These are phyloP conservation scores for Tetraselmis striata DNA, from an alignment of 139 green algal genomes.

Conservation along the genomic window DNA sequence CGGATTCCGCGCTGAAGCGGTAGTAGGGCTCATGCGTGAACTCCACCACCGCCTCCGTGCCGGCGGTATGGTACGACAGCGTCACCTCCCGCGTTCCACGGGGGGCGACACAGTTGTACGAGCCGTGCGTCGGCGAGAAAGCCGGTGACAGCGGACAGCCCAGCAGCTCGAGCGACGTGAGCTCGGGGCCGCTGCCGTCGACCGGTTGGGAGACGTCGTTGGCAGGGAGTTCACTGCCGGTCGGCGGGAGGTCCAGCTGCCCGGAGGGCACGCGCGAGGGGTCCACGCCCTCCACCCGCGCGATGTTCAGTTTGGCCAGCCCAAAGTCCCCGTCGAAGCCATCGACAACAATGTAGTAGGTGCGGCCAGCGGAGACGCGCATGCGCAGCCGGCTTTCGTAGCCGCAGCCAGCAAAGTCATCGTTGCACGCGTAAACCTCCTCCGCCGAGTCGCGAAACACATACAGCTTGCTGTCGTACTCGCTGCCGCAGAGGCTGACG, in stretches of 20 bases:
- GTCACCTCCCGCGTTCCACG: background rate
- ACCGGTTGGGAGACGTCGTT: background rate
- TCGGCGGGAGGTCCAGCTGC: background rate
- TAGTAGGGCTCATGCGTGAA: background rate
- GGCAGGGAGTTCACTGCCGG: no score
- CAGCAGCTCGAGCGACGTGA: background rate
- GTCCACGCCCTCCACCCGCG: background rate
- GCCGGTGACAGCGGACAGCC: background rate
- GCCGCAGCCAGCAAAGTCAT: conserved; percentile 27
- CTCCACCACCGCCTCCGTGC: background rate
- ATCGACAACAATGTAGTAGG: conserved; percentile 37
- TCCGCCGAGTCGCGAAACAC: conserved; percentile 16
- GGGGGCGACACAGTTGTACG: background rate
- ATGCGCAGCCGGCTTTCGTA: conserved; percentile 19
- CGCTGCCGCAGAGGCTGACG: conserved; percentile 41
- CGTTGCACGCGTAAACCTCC: conserved; percentile 22
- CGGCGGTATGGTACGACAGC: background rate
- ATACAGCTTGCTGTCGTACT: conserved; percentile 43
- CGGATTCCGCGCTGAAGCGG: background rate
- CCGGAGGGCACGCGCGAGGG: background rate
- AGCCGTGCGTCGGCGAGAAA: background rate
- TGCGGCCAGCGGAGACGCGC: conserved; percentile 15
- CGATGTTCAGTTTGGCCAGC: conserved; percentile 22
- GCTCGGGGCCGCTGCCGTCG: background rate
- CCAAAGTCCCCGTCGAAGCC: conserved; percentile 27